Evolutionary conservation across 2,329 filamentous ascomycete species (phyloP).

Genomic region (Coleophoma cylindrospora): DNA sequence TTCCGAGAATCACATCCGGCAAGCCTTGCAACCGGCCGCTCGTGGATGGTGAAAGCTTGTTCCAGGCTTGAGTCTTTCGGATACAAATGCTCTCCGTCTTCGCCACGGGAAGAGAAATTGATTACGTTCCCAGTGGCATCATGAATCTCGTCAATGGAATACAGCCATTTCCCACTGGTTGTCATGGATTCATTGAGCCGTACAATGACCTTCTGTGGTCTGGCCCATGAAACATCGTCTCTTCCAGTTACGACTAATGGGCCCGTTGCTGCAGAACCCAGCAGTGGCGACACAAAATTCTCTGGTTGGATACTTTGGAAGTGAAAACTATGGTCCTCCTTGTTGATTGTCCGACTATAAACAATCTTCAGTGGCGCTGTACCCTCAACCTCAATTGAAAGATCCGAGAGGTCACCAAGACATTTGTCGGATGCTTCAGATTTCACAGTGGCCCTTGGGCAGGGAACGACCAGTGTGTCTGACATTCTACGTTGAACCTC

Average conservation of each 20-base stretch:
- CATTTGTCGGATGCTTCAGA: constrained; percentile 65
- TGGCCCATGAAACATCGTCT: constrained; percentile 77
- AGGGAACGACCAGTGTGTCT: constrained; percentile 80
- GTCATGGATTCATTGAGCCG: constrained; percentile 87
- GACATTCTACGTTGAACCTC: constrained; percentile 75
- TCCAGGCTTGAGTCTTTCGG: constrained; percentile 58
- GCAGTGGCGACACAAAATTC: constrained; percentile 71
- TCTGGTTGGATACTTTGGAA: constrained; percentile 94
- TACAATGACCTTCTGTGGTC: constrained; percentile 68
- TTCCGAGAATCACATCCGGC: constrained; percentile 72
- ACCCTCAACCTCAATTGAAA: constrained; percentile 78
- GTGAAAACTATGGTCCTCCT: constrained; percentile 76
- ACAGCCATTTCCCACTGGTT: constrained; percentile 76
- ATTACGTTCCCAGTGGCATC: constrained; percentile 87
- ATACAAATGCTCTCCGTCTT: constrained; percentile 61
- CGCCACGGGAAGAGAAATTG: constrained; percentile 61
- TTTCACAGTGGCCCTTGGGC: constrained; percentile 73
- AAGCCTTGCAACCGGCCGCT: constrained; percentile 72
- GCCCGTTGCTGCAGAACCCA: constrained; percentile 52
- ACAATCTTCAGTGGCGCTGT: constrained; percentile 89
- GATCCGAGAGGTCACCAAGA: constrained; percentile 79
- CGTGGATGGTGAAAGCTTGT: constrained; percentile 79
- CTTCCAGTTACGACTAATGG: constrained; percentile 52
- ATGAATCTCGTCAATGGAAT: constrained; percentile 85
- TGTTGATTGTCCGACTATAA: constrained; percentile 85